A percentile compares a stretch with the other conserved stretches of the same genome.
phyloP scores from a whole-genome alignment of 768 basidiomycete genomes.

The Mycena albidolilacea region DNA sequence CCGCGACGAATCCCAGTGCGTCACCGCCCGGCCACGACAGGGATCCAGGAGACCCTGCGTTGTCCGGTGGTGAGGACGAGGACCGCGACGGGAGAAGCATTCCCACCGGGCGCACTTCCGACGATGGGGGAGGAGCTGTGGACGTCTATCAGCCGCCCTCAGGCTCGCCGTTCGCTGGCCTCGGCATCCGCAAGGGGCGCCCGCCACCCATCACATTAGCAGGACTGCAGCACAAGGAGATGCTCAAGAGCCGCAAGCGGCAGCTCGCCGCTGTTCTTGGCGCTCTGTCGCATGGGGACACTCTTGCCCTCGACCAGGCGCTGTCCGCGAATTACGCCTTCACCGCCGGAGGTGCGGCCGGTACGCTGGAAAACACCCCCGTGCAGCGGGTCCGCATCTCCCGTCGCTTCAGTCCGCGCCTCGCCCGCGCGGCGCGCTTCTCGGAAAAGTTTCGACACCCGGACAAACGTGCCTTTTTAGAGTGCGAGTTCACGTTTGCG shows the following conservation, averaged over 20 bases:
- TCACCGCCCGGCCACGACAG: constrained; percentile 58
- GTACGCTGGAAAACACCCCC: constrained; percentile 41
- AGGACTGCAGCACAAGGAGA: constrained; percentile 82
- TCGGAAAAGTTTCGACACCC: constrained; percentile 56
- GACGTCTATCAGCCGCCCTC: constrained; percentile 40
- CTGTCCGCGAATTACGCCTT: constrained; percentile 66
- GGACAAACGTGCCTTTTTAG: constrained; percentile 64
- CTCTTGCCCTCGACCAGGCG: constrained; percentile 84
- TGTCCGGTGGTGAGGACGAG: constrained; percentile 46
- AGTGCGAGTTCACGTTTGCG: constrained; percentile 70
- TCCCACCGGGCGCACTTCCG: constrained; percentile 40
- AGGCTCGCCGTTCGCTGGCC: constrained; percentile 36
- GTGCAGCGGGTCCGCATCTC: constrained; percentile 66
- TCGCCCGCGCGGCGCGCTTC: constrained; percentile 62
- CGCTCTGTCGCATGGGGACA: constrained; percentile 75
- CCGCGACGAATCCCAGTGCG: constrained; percentile 69
- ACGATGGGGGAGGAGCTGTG: constrained; percentile 35
- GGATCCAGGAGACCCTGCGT: constrained; percentile 52
- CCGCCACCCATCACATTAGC: constrained; percentile 74
- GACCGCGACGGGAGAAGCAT: constrained; percentile 42
- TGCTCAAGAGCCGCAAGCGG: constrained; percentile 76
- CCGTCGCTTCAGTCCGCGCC: constrained; percentile 65
- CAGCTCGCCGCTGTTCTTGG: constrained; percentile 82
- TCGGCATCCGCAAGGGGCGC: constrained; percentile 56
- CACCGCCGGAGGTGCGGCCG: constrained; percentile 31